Base-by-base conservation (phyloP, 1,284 basidiomycete species). In the Austroboletus novae-zelandiae region DNA sequence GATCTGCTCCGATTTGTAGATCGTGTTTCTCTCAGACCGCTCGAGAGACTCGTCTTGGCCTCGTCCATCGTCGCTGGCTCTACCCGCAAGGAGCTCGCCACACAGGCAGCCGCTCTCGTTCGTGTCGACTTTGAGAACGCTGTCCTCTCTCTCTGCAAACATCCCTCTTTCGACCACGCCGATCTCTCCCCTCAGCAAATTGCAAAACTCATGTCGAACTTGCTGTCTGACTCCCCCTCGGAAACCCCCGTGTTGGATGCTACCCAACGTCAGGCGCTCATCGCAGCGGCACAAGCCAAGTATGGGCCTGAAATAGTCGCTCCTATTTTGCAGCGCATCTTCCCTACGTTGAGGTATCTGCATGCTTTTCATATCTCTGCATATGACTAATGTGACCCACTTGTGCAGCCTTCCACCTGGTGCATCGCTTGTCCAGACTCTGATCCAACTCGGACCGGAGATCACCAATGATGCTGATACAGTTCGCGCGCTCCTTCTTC, bases 1-100 rank as follows among this genome's bases (percentile, higher is more conserved):
- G 89, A 92, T 76, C 75, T 93, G 48, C 70, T 79, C 55, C 80
- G 87, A 71, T 91, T 92, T 63, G 77, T 80, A 52, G 86, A 91
- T 72, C 81, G 88, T 52, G 73, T 89, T 43, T 84, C 86, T 45
- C 76, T 93, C 34, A 80, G 83, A 41, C 80, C 91, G n/a, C 78
- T 93, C 52, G 91, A 94, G 68, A 78, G 80, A 48, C 74, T 93
- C 55, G 79, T 93, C 42, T 76, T 93, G 29, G 83, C 84, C 40
- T 81, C 89, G 27, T 82, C 89, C 45, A 80, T 93, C 57, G 76
- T 87, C 49, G 78, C 83, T 37, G 78, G 80, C n/a, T 77, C 80
- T 30, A 80, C 81, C 15, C 80, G 87, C 49, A 82, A 81, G 65
- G 89, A 91, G 55, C 75, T 92, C n/a, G 74, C 77, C 35, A 71